Conservation (phyloP, 345 rosid genomes). For the Gossypium mustelinum region DNA sequence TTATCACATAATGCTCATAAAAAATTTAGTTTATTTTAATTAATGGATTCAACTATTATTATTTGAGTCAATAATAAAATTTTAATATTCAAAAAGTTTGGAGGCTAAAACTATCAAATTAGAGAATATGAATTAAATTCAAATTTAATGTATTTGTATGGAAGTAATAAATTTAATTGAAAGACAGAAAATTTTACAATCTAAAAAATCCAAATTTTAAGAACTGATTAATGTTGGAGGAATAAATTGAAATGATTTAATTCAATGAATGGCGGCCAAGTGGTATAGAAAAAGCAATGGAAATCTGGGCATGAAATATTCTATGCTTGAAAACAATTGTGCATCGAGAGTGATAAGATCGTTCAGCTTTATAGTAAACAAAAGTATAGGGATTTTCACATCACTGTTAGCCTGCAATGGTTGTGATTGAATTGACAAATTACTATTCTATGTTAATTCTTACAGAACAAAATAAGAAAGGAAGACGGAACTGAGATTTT, state of each 20-base stretch:
- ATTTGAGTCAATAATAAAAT: no score
- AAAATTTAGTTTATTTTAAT: no score
- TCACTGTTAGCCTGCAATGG: background rate
- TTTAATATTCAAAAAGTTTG: no score
- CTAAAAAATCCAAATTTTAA: background rate
- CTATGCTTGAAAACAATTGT: background rate
- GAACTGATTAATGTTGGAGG: no score
- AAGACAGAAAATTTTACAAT: background rate
- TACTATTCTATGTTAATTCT: background rate
- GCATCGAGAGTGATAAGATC: background rate
- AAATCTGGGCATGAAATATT: background rate
- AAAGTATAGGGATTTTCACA: background rate
- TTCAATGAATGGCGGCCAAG: background rate
- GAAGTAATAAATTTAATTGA: no score
- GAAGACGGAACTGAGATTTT: background rate
- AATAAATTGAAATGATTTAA: background rate
- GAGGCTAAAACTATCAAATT: no score
- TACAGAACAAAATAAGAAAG: background rate
- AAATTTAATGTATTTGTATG: no score
- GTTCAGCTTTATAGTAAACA: background rate
- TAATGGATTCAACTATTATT: no score
- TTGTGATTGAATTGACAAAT: background rate
- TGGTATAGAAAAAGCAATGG: no score
- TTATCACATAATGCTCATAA: no score
- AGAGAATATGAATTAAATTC: no score